These are phyloP conservation scores for Pseudocercospora cruenta DNA, from an alignment of 2,329 filamentous ascomycete genomes.

Conservation along the genomic window DNA sequence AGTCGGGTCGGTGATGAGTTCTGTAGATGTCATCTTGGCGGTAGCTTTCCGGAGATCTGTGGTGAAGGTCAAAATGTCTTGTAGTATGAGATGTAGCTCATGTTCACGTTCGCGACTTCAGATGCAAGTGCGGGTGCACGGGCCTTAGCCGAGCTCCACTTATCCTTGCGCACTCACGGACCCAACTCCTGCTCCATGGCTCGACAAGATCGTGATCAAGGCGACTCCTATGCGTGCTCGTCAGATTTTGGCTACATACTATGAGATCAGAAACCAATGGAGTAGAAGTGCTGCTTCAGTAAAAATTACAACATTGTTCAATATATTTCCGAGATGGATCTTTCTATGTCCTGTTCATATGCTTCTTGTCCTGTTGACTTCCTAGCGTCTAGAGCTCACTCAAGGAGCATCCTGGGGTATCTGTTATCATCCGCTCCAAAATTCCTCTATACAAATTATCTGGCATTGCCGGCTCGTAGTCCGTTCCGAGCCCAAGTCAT, in stretches of 20 bases:
- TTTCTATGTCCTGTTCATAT: not conserved
- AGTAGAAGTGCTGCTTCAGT: not conserved
- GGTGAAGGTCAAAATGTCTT: not conserved
- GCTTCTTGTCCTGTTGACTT: not conserved
- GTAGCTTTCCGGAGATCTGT: not conserved
- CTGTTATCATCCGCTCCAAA: not conserved
- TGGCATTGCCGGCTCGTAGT: slow-evolving; percentile 4
- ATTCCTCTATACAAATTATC: slow-evolving; percentile 2
- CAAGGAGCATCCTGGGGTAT: not conserved
- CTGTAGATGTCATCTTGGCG: slow-evolving; percentile 24
- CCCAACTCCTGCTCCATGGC: not conserved
- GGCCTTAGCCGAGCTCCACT: not conserved
- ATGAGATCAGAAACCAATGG: not conserved
- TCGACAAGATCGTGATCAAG: no score
- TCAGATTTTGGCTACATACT: not conserved
- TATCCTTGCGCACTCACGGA: not conserved
- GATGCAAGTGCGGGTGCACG: not conserved
- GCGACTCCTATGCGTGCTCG: no score
- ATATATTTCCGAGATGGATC: not conserved
- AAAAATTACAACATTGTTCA: not conserved
- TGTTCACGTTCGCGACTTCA: not conserved
- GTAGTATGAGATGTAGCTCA: not conserved
- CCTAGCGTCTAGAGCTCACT: not conserved
- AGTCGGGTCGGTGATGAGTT: slow-evolving; percentile 62
- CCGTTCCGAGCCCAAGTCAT: slow-evolving; percentile 2